These are phyloP conservation scores for Antitrichia curtipendula DNA, from an alignment of 225 moss, liverwort and hornwort species.

Conservation along the genomic window DNA sequence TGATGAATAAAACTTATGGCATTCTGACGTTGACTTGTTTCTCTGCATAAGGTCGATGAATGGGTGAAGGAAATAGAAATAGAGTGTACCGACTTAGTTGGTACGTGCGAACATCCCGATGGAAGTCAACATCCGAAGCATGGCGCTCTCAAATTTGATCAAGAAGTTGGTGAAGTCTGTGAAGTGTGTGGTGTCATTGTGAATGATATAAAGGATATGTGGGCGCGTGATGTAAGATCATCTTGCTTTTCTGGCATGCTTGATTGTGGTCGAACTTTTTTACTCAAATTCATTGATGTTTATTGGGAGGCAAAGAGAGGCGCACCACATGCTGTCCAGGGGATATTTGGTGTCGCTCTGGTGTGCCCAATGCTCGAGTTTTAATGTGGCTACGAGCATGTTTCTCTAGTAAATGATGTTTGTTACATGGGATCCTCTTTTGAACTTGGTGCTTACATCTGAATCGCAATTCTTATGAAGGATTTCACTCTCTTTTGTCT, in stretches of 20 bases:
- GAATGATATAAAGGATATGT: conserved; percentile 38
- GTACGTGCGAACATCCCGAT: conserved; percentile 12
- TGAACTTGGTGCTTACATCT: not conserved
- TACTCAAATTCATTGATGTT: not conserved
- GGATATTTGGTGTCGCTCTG: not conserved
- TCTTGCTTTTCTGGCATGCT: conserved; percentile 5
- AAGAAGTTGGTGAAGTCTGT: conserved; percentile 38
- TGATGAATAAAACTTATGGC: not conserved
- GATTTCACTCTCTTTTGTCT: not conserved
- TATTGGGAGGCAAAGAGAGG: not conserved
- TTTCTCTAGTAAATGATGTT: not conserved
- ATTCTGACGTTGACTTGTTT: conserved; percentile 15
- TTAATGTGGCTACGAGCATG: not conserved
- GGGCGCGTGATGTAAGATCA: conserved; percentile 42
- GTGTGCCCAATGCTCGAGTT: not conserved
- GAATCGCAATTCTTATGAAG: not conserved
- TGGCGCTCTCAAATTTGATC: conserved; percentile 18
- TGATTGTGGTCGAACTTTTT: not conserved
- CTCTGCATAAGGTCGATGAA: conserved; percentile 7
- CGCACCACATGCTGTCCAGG: not conserved
- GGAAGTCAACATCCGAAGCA: conserved; percentile 22
- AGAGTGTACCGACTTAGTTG: not conserved
- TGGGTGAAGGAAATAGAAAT: not conserved
- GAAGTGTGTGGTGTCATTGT: conserved; percentile 32
- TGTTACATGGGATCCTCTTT: not conserved